Percentiles rank a stretch among this genome's conserved stretches.
Evolutionary conservation across 2,329 filamentous ascomycete species (phyloP).

Genomic region (Westerdykella aurantiaca): DNA sequence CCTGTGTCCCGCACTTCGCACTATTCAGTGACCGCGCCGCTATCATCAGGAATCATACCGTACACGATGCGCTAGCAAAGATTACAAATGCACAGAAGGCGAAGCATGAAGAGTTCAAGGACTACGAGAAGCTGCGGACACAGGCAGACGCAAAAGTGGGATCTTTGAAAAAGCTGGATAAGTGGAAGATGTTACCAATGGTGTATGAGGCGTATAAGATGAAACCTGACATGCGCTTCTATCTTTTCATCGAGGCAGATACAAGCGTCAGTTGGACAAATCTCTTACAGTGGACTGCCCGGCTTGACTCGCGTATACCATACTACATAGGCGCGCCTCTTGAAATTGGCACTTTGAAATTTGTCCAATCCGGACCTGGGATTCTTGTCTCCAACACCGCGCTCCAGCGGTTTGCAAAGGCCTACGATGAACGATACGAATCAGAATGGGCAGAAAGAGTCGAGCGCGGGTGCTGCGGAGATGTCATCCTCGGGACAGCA

Average conservation of each 20-base stretch:
- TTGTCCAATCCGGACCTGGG: conserved; percentile 41
- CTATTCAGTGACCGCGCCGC: conserved; percentile 55
- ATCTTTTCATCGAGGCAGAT: conserved; percentile 33
- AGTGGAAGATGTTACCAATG: conserved; percentile 55
- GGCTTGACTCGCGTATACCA: conserved; percentile 37
- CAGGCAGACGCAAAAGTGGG: conserved; percentile 38
- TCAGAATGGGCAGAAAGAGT: conserved; percentile 30
- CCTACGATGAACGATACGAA: conserved; percentile 27
- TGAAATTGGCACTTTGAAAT: conserved; percentile 33
- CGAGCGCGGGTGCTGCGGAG: conserved; percentile 35
- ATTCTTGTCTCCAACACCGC: conserved; percentile 41
- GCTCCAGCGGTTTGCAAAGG: conserved; percentile 27
- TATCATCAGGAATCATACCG: conserved; percentile 47
- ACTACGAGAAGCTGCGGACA: conserved; percentile 45
- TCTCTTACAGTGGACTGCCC: conserved; percentile 35
- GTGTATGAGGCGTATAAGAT: conserved; percentile 45
- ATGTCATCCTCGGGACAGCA: conserved; percentile 32
- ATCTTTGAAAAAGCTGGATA: conserved; percentile 45
- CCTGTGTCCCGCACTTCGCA: conserved; percentile 51
- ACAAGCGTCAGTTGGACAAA: conserved; percentile 35
- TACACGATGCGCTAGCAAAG: conserved; percentile 47
- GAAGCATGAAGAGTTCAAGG: conserved; percentile 45
- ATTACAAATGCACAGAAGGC: conserved; percentile 32
- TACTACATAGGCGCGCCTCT: conserved; percentile 40
- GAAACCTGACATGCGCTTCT: conserved; percentile 23